Evolutionary conservation across 371 early-diverging fungal genomes (phyloP), one percentile per base, ranked within the genome.

Genomic region (Syncephalastrum sp.): DNA sequence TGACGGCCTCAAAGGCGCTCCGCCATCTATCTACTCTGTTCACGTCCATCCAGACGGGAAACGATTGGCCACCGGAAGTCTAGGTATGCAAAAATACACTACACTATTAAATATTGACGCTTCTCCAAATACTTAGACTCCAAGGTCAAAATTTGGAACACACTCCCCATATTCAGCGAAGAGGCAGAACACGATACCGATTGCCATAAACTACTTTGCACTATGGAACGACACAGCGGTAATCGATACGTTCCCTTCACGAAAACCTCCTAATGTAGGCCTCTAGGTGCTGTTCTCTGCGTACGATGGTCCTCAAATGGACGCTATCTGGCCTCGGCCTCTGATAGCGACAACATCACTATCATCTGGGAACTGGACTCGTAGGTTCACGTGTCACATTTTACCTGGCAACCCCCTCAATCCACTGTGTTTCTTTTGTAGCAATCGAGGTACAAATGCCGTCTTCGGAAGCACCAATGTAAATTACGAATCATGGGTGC

Each of bases 291-390:
- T 3, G 95, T 97, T 3, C 70, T 97, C 42, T 96, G 96, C 63
- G 94, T 94, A 3, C 81, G 94, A 16, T 98, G 93, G 88, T 88
- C 91, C 4, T 82, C 81, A 42, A 74, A 64, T 17, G 95, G 95
- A 0, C 77, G 68, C 38, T 89, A 87, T 63, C 72, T 98, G 38
- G 98, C 97, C 5, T 88, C 92, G 3, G 92, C 94, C 19, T 90
- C 95, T 0, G 98, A 98, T 69, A 79, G 70, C 50, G 90, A 88
- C 51, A 88, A 86, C 69, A 83, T 93, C 7, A 85, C 97, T 48
- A 82, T 96, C 49, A 87, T 98, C n/a, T 98, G 96, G 97, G 87
- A 89, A 67, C 68, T 82, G 47, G 90, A 93, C 59, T 69, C 68
- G 87, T 85, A 77, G 51, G 57, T 7, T 27, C 10, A 21, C n/a